Evolutionary conservation across 148 eudicot species (phyloP).

Genomic region (Rhododendron griersonianum): DNA sequence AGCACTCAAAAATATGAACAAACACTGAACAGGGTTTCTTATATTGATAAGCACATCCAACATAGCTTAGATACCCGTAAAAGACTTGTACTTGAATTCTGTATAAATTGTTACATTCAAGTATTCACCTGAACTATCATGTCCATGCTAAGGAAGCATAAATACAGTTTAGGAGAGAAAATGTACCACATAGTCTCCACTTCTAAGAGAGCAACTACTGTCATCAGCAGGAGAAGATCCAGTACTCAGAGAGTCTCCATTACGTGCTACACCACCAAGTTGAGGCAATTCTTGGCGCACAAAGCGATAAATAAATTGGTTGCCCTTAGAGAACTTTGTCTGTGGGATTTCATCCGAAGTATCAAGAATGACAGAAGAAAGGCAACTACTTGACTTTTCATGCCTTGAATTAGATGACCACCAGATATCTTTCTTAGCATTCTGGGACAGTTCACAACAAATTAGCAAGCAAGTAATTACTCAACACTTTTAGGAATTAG

Average conservation of each 20-base stretch:
- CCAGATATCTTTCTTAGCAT: constrained; percentile 41
- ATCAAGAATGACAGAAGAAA: constrained; percentile 74
- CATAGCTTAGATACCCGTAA: not conserved
- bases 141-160: not conserved
- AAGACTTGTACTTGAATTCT: not conserved
- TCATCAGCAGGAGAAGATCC: constrained; percentile 34
- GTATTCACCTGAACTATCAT: not conserved
- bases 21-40: not conserved
- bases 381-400: constrained; percentile 39
- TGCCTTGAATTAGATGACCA: constrained; percentile 32
- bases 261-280: constrained; percentile 14
- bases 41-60: constrained; percentile 1
- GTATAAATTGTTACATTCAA: not conserved
- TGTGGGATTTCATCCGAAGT: constrained; percentile 42
- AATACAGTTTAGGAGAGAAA: constrained; percentile 1
- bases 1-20: not conserved
- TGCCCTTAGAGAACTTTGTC: constrained; percentile 33
- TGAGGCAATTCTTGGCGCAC: constrained; percentile 39
- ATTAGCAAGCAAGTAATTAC: constrained; percentile 1
- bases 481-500: not conserved
- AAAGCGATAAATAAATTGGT: constrained; percentile 68
- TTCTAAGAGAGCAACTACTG: constrained; percentile 49
- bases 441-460: constrained; percentile 35
- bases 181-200: constrained; percentile 91
- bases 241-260: constrained; percentile 24